Evolutionary conservation across 1,139 yeast species (phyloP).

Genomic region (Magnusiomyces suaveolens): DNA sequence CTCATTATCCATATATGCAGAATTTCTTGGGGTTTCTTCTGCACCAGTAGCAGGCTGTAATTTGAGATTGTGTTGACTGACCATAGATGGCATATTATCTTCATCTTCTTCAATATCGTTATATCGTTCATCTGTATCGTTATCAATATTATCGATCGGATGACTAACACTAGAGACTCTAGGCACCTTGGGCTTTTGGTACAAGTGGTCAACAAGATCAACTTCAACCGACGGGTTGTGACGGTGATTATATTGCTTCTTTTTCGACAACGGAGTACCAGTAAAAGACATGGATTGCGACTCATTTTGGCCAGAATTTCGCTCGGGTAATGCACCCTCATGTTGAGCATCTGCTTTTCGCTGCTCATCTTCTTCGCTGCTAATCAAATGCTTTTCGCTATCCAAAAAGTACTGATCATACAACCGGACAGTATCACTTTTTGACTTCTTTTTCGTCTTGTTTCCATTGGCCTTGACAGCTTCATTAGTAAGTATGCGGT

Average conservation of each 20-base stretch:
- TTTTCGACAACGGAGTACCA: neutral
- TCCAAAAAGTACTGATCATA: neutral
- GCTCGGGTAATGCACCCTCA: no score
- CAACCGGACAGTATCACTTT: neutral
- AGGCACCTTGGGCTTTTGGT: neutral
- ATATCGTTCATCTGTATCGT: neutral
- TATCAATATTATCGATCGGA: neutral
- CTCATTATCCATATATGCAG: neutral
- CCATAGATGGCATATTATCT: no score
- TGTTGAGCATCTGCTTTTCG: no score
- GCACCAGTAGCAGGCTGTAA: neutral
- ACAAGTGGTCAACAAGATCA: neutral
- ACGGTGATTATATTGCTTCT: neutral
- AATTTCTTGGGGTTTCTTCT: neutral
- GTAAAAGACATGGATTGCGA: no score
- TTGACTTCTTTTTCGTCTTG: neutral
- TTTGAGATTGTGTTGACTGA: neutral
- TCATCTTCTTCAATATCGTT: neutral
- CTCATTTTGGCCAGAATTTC: no score
- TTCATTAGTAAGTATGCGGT: neutral
- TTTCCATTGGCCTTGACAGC: neutral
- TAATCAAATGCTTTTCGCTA: neutral
- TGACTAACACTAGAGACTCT: neutral
- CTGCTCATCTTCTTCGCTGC: neutral
- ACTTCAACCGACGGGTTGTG: neutral